These are phyloP conservation scores for Kwoniella europaea DNA, from an alignment of 768 basidiomycete genomes.

Conservation along the genomic window DNA sequence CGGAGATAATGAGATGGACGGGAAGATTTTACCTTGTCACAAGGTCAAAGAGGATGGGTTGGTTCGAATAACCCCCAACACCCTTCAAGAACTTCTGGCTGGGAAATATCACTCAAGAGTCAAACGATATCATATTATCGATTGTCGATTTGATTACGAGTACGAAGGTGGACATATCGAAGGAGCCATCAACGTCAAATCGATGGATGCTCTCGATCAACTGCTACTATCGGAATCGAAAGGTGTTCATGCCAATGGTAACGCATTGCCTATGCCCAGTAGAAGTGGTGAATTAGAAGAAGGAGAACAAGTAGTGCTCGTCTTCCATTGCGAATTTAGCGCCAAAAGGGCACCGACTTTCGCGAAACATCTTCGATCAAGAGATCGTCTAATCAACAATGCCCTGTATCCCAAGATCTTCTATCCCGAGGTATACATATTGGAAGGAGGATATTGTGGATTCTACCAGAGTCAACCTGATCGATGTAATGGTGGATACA, in stretches of 20 bases:
- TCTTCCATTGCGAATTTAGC: slow-evolving; percentile 99
- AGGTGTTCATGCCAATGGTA: slow-evolving; percentile 57
- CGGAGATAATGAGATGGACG: slow-evolving; percentile 88
- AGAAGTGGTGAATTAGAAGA: slow-evolving; percentile 69
- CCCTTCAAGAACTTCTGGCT: slow-evolving; percentile 76
- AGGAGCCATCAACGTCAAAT: slow-evolving; percentile 90
- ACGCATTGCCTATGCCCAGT: slow-evolving; percentile 56
- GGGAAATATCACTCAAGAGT: slow-evolving; percentile 73
- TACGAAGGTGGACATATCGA: slow-evolving; percentile 90
- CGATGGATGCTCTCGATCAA: slow-evolving; percentile 76
- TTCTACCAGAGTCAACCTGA: slow-evolving; percentile 74
- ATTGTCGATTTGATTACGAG: slow-evolving; percentile 98
- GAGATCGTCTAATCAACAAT: slow-evolving; percentile 85
- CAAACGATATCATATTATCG: slow-evolving; percentile 77
- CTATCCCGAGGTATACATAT: slow-evolving; percentile 95
- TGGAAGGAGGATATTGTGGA: slow-evolving; percentile 92
- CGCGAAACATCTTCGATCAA: slow-evolving; percentile 89
- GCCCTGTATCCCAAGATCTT: slow-evolving; percentile 88
- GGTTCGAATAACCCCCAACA: slow-evolving; percentile 81
- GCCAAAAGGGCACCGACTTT: slow-evolving; percentile 94
- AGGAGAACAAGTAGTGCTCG: slow-evolving; percentile 76
- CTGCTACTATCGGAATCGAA: slow-evolving; percentile 65
- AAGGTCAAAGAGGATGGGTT: slow-evolving; percentile 92
- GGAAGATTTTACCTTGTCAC: slow-evolving; percentile 92
- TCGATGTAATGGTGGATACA: slow-evolving; percentile 79